Conservation (phyloP, 345 rosid species). For the Acer saccharum region DNA sequence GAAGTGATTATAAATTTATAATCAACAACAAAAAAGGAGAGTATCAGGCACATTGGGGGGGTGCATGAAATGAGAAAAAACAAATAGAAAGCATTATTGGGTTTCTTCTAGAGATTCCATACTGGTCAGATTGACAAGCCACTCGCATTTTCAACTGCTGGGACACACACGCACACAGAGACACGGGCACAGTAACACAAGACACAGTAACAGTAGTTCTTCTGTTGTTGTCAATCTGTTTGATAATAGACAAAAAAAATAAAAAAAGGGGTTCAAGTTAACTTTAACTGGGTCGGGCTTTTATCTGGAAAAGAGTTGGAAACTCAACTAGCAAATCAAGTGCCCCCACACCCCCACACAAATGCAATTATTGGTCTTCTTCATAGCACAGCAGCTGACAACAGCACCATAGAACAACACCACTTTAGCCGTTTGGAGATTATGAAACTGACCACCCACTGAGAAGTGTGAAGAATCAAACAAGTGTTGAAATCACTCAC, state of each 20-base stretch:
- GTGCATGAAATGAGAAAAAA: neutral
- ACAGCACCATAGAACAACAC: neutral
- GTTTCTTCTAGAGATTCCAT: neutral
- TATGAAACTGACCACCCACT: too few relatives aligned
- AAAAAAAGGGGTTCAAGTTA: neutral
- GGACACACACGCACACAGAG: neutral
- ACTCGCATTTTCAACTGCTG: neutral
- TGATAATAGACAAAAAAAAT: neutral
- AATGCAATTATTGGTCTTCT: slow-evolving; percentile 18
- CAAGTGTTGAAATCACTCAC: too few relatives aligned
- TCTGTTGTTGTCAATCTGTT: neutral
- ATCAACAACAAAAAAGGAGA: too few relatives aligned
- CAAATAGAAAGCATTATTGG: neutral
- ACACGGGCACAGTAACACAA: too few relatives aligned
- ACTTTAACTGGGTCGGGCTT: neutral
- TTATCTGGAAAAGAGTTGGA: neutral
- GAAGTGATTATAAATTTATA: too few relatives aligned
- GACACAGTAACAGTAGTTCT: neutral
- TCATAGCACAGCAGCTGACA: neutral
- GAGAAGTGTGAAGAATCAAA: too few relatives aligned
- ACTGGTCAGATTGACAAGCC: neutral
- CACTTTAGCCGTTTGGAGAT: neutral
- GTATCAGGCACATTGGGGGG: neutral
- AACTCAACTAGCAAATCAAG: neutral
- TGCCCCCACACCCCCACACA: neutral